These are phyloP conservation scores for Acanthamoeba royreba DNA, from an alignment of 208 protist genomes.

Conservation along the genomic window DNA sequence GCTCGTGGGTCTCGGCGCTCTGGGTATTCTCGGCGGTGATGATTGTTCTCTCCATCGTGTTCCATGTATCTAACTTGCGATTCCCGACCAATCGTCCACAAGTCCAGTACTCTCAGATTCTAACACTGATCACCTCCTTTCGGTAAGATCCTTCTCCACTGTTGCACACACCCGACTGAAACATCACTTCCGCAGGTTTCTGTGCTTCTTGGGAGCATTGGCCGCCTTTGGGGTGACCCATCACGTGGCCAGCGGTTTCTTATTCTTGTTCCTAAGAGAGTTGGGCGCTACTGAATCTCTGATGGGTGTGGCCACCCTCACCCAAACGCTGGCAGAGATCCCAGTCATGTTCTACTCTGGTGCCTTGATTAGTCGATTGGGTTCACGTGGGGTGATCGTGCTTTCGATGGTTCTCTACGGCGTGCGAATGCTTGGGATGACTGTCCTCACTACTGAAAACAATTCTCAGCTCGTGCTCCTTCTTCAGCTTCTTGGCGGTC, in stretches of 20 bases:
- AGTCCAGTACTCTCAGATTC: not conserved
- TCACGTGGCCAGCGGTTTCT: not conserved
- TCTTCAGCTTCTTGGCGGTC: not conserved
- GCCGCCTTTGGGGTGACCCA: not conserved
- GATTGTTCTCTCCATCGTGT: not conserved
- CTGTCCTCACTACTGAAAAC: not conserved
- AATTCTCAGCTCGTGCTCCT: not conserved
- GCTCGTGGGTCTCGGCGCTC: not conserved
- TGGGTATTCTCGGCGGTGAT: not conserved
- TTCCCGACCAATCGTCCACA: not conserved
- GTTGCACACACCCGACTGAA: not conserved
- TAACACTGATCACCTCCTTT: not conserved
- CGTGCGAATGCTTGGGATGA: not conserved
- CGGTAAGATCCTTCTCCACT: not conserved
- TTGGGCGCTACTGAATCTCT: not conserved
- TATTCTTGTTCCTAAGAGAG: constrained; percentile 9
- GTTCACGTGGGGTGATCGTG: not conserved
- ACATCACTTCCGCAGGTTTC: not conserved
- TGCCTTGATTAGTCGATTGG: not conserved
- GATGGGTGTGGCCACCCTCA: not conserved
- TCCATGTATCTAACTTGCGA: not conserved
- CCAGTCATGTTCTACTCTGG: constrained; percentile 7
- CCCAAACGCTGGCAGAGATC: not conserved
- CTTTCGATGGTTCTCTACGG: not conserved
- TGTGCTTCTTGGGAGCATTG: not conserved